These are phyloP conservation scores for Pythium phragmiticola DNA, from an alignment of 352 stramenopile genomes.

Conservation along the genomic window DNA sequence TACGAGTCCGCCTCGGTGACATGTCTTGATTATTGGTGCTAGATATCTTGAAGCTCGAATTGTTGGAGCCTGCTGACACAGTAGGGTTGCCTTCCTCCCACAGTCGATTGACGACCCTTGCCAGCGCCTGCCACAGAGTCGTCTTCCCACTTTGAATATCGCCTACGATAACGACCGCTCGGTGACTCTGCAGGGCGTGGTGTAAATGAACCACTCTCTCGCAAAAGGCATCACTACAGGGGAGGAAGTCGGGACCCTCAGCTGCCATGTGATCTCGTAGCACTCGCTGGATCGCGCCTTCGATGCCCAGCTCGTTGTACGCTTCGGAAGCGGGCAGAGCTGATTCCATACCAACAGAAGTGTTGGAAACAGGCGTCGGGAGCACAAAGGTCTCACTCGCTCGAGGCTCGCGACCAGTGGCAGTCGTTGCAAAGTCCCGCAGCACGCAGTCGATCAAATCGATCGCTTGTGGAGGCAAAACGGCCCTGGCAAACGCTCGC, in stretches of 20 bases:
- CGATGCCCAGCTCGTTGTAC: slow-evolving; percentile 17
- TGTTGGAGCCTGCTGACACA: background rate
- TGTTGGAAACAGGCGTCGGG: background rate
- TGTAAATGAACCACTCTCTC: slow-evolving; percentile 51
- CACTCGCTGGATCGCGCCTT: slow-evolving; percentile 32
- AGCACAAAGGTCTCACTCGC: slow-evolving; percentile 26
- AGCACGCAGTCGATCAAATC: slow-evolving; percentile 43
- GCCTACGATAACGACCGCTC: slow-evolving; percentile 41
- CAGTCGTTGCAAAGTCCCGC: slow-evolving; percentile 37
- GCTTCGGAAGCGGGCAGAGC: background rate
- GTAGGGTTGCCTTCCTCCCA: background rate
- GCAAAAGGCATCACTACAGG: slow-evolving; percentile 19
- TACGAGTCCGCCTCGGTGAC: slow-evolving; percentile 18
- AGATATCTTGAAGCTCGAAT: background rate
- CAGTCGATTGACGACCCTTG: slow-evolving; percentile 17
- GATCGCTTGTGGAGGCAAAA: slow-evolving; percentile 25
- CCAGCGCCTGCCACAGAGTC: slow-evolving; percentile 41
- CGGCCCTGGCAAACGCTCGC: slow-evolving; percentile 28
- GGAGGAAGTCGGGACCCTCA: slow-evolving; percentile 10
- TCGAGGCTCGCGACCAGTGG: slow-evolving; percentile 23
- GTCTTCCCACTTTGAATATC: slow-evolving; percentile 54
- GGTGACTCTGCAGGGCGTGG: slow-evolving; percentile 30
- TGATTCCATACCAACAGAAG: background rate
- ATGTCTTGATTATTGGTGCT: background rate
- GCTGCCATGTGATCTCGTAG: background rate